Base-by-base conservation (phyloP, 768 basidiomycete species). In the Boletellus ananiceps region DNA sequence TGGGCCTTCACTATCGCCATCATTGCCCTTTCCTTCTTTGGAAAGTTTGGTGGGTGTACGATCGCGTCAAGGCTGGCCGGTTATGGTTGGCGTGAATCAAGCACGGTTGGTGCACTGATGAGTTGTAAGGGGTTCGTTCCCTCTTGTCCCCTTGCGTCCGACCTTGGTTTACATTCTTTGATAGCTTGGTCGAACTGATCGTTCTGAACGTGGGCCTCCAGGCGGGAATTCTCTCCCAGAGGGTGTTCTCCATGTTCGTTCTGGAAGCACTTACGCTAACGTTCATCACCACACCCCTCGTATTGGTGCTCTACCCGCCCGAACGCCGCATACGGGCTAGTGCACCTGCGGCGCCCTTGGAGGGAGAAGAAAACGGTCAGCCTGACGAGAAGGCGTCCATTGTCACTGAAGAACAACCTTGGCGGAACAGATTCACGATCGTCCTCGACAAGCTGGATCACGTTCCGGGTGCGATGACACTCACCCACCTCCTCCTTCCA, bases 241-340 rank as follows among this genome's bases (percentile, higher is more conserved):
- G 77, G 21, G 87, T 96, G 7, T 94, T 97, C 69, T 88, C 91
- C 0, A 97, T 96, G 92, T 94, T 97, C 59, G 92, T 97, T 35
- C 73, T 97, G 16, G 86, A 88, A 61, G 86, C 89, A 0, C 70
- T 93, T 34, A 65, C 84, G 7, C 72, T 96, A 35, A 95, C 94
- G 0, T 90, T 88, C 71, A 78, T 91, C 70, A 93, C 93, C 0
- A 91, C 88, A 0, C 90, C 89, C 0, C 76, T 84, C 29, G 86
- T 88, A 18, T 76, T 72, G 2, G 57, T 65, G 15, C 68, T 90
- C 3, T 89, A 91, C 57, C 88, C 89, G 0, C 82, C 80, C 3
- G 73, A 82, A 21, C 65, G 68, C 29, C 82, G 85, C 14, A 62
- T 69, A 7, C 81, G 80, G 4, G 75, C 75, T 2, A 62, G 73